Evolutionary conservation across 2,329 filamentous ascomycete species (phyloP).

Genomic region (Chrysoporthe austroafricana): DNA sequence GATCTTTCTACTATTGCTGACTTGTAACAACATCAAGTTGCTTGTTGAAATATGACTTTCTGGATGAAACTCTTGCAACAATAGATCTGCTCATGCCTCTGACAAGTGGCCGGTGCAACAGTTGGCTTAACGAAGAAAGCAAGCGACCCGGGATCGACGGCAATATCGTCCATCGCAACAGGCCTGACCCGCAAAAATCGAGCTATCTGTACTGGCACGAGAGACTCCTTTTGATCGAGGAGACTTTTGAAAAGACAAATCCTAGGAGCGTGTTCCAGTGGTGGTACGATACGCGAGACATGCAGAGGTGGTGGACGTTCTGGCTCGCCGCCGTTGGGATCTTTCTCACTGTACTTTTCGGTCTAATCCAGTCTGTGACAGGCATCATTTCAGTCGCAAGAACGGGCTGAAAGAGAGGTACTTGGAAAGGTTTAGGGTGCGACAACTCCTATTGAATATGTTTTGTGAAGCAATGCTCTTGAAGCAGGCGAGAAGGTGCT

Average conservation of each 20-base stretch:
- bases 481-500: no score
- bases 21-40: neutral
- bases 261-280: neutral
- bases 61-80: neutral
- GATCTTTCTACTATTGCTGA: neutral
- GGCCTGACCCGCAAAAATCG: neutral
- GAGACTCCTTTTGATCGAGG: neutral
- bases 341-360: slow-evolving; percentile 8
- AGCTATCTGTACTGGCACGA: neutral
- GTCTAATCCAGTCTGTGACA: slow-evolving; percentile 1
- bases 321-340: neutral
- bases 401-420: neutral
- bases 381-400: neutral
- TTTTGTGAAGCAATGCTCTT: no score
- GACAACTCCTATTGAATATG: no score
- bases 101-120: neutral
- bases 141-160: neutral
- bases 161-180: neutral
- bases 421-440: neutral
- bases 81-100: slow-evolving; percentile 4
- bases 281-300: slow-evolving; percentile 2
- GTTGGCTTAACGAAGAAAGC: neutral
- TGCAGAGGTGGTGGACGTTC: slow-evolving; percentile 1
- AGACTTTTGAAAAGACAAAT: neutral
- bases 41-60: neutral